Conservation (phyloP, 768 basidiomycete species). For the Auricularia cornea region DNA sequence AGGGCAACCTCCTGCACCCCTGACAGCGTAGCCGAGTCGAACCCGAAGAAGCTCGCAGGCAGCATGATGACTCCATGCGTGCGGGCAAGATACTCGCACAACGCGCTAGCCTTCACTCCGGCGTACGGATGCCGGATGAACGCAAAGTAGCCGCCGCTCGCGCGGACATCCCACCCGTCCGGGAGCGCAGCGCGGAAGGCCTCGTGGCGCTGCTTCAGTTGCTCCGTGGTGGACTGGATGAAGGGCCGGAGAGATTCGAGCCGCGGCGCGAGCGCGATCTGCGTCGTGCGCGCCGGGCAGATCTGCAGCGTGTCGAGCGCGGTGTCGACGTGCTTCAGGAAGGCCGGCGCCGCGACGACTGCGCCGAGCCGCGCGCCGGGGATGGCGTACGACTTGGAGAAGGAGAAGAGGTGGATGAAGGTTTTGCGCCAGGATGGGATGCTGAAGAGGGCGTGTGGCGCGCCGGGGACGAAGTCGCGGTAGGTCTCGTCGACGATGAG, state of each 20-base stretch:
- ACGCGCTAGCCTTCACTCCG: constrained; percentile 37
- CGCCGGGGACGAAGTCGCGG: constrained; percentile 62
- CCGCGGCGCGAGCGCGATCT: constrained; percentile 53
- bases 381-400: constrained; percentile 73
- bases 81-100: constrained; percentile 50
- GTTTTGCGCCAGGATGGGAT: constrained; percentile 43
- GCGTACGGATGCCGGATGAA: constrained; percentile 64
- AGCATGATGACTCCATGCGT: constrained; percentile 58
- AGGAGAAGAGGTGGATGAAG: constrained; percentile 66
- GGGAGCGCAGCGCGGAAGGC: constrained; percentile 48
- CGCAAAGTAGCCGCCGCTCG: constrained; percentile 69
- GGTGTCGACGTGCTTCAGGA: constrained; percentile 46
- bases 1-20: constrained; percentile 13
- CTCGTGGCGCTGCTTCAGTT: constrained; percentile 42
- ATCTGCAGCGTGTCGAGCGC: constrained; percentile 75
- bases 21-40: constrained; percentile 11
- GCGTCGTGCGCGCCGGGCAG: constrained; percentile 66
- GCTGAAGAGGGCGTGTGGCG: constrained; percentile 51
- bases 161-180: constrained; percentile 49
- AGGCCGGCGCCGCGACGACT: constrained; percentile 49
- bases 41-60: constrained; percentile 55
- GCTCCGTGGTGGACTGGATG: constrained; percentile 41
- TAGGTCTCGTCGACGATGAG: constrained; percentile 87
- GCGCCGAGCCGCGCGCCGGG: constrained; percentile 77
- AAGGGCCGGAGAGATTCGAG: constrained; percentile 45